phyloP scores from a whole-genome alignment of 768 basidiomycete genomes.

The Boletus huronensis region DNA sequence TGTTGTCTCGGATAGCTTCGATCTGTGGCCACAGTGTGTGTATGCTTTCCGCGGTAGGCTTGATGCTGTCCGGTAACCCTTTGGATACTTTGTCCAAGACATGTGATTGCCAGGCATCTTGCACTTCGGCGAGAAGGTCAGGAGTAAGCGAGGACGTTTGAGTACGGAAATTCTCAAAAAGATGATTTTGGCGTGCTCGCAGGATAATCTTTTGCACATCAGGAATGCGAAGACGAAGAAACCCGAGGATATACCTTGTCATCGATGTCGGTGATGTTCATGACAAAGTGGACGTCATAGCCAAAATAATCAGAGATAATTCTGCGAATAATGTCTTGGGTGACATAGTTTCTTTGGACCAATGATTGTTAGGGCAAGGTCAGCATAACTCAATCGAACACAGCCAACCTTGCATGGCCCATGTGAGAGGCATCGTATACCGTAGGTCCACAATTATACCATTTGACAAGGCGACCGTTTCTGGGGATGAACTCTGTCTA shows the following conservation, averaged over 20 bases:
- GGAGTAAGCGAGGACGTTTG: slow-evolving; percentile 53
- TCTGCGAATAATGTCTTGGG: slow-evolving; percentile 38
- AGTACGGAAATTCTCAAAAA: slow-evolving; percentile 59
- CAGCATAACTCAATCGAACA: neutral
- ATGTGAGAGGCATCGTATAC: slow-evolving; percentile 98
- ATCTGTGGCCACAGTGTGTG: slow-evolving; percentile 55
- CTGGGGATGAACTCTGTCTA: slow-evolving; percentile 77
- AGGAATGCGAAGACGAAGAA: neutral
- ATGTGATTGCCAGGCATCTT: slow-evolving; percentile 64
- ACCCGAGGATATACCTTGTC: slow-evolving; percentile 72
- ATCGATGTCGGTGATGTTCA: slow-evolving; percentile 99
- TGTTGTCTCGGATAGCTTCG: slow-evolving; percentile 45
- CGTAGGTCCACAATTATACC: slow-evolving; percentile 99
- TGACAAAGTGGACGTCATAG: slow-evolving; percentile 97
- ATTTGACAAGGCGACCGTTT: slow-evolving; percentile 76
- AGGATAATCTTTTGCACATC: slow-evolving; percentile 74
- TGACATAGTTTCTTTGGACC: slow-evolving; percentile 73
- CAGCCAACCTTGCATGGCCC: slow-evolving; percentile 87
- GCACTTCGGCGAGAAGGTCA: slow-evolving; percentile 54
- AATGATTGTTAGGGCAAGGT: slow-evolving; percentile 1
- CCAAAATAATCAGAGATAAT: slow-evolving; percentile 95
- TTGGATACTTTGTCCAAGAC: slow-evolving; percentile 60
- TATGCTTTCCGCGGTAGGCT: slow-evolving; percentile 47
- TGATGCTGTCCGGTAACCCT: slow-evolving; percentile 52
- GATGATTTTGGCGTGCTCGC: slow-evolving; percentile 78